Base-by-base conservation (phyloP, 73 alveolate species). In the Paramecium pentaurelia region DNA sequence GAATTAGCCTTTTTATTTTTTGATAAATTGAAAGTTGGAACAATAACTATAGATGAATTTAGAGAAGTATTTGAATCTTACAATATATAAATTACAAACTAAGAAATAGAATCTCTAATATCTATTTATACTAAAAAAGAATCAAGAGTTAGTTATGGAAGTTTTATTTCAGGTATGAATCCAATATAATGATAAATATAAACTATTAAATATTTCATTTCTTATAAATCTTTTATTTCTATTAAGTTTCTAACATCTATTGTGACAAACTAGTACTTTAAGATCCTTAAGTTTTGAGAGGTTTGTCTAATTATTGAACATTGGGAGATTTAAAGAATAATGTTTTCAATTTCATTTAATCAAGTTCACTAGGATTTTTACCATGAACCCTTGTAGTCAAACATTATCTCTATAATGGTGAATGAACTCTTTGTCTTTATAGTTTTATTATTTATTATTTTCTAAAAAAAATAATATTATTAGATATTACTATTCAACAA, bases 291-390 rank as follows among this genome's bases (percentile, higher is more conserved):
- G 84, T 64, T 64, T 64, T 64, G 12, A 64, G 84, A 18, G 70
- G 70, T 54, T 54, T 54, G 9, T 54, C 70, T 54, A 54, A 18
- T 54, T 54, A 54, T 18, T 54, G 9, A 54, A 54, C 70, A 54
- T 54, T 54, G 4, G 70, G 91, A 44, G 77, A 45, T 73, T 80
- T 80, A 9, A 80, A 80, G 27, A 80, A 54, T 54, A 80, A 36
- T 20, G 47, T 45, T 47, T 45, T 80, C 20, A 80, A 80, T 80
- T 80, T 80, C 51, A 44, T 42, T 47, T 42, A 32, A 44, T 80
- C 91, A 44, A 44, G 32, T 47, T 80, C 91, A 80, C 91, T 45
- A n/a, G 91, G 58, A 75, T 36, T 75, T 20, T 80, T 80, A 1
- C 18, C 34, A 12, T 80, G 91, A 73, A n/a, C 22, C 25, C 77